A percentile compares a stretch with the other conserved stretches of the same genome.
Evolutionary conservation across 1,284 basidiomycete genomes (phyloP).

Genomic region (Ceratobasidium sp.): DNA sequence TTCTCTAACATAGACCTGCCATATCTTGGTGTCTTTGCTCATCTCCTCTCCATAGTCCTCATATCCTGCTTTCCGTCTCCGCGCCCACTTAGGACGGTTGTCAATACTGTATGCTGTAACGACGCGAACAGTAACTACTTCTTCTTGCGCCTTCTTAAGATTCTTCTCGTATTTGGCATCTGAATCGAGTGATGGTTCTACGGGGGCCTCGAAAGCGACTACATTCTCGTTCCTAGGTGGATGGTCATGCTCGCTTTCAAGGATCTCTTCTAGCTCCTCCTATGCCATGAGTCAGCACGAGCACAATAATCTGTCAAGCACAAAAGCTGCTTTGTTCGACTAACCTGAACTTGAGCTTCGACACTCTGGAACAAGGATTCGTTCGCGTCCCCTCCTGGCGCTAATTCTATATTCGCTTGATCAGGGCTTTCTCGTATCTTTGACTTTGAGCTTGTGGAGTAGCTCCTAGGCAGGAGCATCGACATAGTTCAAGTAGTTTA

Average conservation of each 20-base stretch:
- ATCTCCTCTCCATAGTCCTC: constrained; percentile 19
- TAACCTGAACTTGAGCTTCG: background rate
- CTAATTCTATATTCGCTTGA: background rate
- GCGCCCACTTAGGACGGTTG: background rate
- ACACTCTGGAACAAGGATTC: background rate
- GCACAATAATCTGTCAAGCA: too few species aligned
- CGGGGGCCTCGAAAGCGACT: background rate
- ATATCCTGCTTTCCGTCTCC: background rate
- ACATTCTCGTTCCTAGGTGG: background rate
- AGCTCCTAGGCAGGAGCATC: background rate
- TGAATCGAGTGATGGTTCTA: background rate
- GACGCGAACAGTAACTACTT: background rate
- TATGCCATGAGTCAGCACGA: too few species aligned
- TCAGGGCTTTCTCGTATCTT: background rate
- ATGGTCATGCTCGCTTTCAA: background rate
- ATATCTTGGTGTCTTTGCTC: constrained; percentile 29
- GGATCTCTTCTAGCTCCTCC: too few species aligned
- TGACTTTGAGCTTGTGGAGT: background rate
- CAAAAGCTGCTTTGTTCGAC: too few species aligned
- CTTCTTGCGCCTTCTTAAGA: background rate
- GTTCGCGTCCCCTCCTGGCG: background rate
- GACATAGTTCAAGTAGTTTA: background rate
- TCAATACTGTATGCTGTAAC: background rate
- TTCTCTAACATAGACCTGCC: constrained; percentile 17
- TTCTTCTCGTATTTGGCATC: background rate